Conservation (phyloP, 192 early-diverging fungal genomes). For the Gaertneriomyces sp. region DNA sequence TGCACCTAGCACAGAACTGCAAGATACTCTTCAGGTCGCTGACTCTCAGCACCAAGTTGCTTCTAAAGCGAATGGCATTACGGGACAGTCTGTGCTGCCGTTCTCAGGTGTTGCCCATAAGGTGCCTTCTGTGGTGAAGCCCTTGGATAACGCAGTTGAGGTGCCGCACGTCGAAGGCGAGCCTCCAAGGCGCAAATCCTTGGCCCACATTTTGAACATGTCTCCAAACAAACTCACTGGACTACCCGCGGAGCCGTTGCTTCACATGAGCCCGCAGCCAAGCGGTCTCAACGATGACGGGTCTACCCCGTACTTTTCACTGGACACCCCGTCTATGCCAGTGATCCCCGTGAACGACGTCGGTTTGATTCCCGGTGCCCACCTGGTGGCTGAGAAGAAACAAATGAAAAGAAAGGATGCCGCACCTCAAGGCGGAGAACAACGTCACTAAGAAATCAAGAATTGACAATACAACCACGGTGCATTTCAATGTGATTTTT, state of each 20-base stretch:
- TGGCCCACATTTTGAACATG: background rate
- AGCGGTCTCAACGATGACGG: slow-evolving; percentile 4
- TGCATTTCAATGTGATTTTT: too few species aligned
- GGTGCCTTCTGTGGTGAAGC: background rate
- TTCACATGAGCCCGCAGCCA: slow-evolving; percentile 2
- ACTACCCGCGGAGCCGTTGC: background rate
- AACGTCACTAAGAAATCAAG: too few species aligned
- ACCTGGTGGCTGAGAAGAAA: slow-evolving; percentile 26
- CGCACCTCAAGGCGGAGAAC: background rate
- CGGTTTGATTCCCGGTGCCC: slow-evolving; percentile 17
- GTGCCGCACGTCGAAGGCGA: background rate
- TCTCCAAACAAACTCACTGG: background rate
- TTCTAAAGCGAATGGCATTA: background rate
- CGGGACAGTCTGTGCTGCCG: background rate
- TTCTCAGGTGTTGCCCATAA: background rate
- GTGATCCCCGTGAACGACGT: slow-evolving; percentile 16
- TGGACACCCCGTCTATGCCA: slow-evolving; percentile 18
- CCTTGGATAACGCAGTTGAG: background rate
- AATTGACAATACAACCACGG: too few species aligned
- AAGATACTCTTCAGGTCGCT: slow-evolving; percentile 22
- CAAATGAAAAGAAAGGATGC: slow-evolving; percentile 1
- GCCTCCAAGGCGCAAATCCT: background rate
- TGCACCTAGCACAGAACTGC: slow-evolving; percentile 27
- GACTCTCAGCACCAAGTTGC: slow-evolving; percentile 9
- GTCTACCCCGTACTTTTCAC: slow-evolving; percentile 16